Conservation (phyloP, 2,329 filamentous ascomycete species). For the Fusarium zealandicum region DNA sequence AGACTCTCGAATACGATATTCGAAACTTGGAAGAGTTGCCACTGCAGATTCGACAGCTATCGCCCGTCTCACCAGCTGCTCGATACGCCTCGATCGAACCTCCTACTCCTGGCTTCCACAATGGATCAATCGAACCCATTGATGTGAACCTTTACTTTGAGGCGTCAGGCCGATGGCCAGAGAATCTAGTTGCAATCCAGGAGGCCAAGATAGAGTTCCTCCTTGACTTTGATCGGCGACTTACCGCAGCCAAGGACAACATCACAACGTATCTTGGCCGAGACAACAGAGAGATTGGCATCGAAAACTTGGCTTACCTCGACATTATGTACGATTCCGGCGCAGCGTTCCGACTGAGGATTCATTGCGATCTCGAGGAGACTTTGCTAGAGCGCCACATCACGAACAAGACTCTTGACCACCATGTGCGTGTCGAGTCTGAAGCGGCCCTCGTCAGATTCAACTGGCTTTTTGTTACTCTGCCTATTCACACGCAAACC, state of each 20-base stretch:
- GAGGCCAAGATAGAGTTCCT: conserved; percentile 92
- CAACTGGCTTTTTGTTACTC: conserved; percentile 73
- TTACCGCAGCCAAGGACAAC: conserved; percentile 67
- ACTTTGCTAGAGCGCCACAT: conserved; percentile 79
- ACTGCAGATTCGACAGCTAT: conserved; percentile 82
- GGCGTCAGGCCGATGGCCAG: conserved; percentile 91
- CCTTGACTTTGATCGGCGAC: conserved; percentile 74
- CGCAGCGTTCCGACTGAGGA: conserved; percentile 81
- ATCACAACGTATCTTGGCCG: conserved; percentile 77
- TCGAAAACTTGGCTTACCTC: conserved; percentile 81
- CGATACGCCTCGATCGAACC: conserved; percentile 71
- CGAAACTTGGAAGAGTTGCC: conserved; percentile 83
- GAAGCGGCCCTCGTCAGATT: conserved; percentile 73
- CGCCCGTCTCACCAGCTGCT: conserved; percentile 73
- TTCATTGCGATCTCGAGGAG: conserved; percentile 88
- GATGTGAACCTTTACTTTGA: conserved; percentile 91
- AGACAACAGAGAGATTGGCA: conserved; percentile 73
- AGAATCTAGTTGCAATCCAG: conserved; percentile 89
- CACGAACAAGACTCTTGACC: conserved; percentile 74
- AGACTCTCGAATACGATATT: conserved; percentile 76
- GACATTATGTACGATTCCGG: conserved; percentile 79
- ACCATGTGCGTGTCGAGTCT: conserved; percentile 71
- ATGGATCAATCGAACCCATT: conserved; percentile 62
- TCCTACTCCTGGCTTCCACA: conserved; percentile 52
- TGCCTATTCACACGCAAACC: conserved; percentile 82